Evolutionary conservation across 2,329 filamentous ascomycete species (phyloP), one percentile per base, ranked within the genome.

Genomic region (Scleromitrula shiraiana): DNA sequence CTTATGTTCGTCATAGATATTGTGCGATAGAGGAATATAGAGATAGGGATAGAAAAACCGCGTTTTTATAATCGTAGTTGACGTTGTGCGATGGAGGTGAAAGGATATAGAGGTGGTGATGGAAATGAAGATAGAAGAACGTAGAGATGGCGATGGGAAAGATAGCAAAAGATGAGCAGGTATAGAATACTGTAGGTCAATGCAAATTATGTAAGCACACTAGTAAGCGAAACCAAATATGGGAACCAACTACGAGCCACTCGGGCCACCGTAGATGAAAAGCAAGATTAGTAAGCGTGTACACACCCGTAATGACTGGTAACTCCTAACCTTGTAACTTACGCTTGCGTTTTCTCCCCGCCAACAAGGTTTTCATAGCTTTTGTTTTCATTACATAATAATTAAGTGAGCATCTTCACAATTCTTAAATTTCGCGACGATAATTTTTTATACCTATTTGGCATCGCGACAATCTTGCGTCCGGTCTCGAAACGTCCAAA

Each of bases 351-450:
- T 12, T 42, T 49, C 40, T 32, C 46, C 44, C 46, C 46, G 51
- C 53, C 51, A 53, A 53, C 46, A 51, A 46, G 45, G 43, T 37
- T 45, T 33, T 32, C 43, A 48, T 53, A n/a, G 53, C 35, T 53
- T 40, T 38, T 46, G 17, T 22, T n/a, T 41, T 49, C 46, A 33
- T 49, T 37, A 50, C 23, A 14, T 24, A n/a, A 33, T 12, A 15
- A n/a, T n/a, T 33, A 33, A 33, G 30, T 15, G n/a, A 4, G 12
- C 30, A n/a, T 7, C 17, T 24, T n/a, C 40, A 43, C 29, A 17
- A 50, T 30, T 49, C 24, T 36, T 5, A 37, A 35, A 29, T 37
- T 19, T 50, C 38, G 44, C 55, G 51, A 59, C 45, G 51, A 52
- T 33, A n/a, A n/a, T n/a, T n/a, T n/a, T n/a, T n/a, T n/a, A n/a